A percentile compares a stretch with the other conserved stretches of the same genome.
These are phyloP conservation scores for Stephania cephalantha DNA, from an alignment of 164 flowering plant genomes.

Conservation along the genomic window DNA sequence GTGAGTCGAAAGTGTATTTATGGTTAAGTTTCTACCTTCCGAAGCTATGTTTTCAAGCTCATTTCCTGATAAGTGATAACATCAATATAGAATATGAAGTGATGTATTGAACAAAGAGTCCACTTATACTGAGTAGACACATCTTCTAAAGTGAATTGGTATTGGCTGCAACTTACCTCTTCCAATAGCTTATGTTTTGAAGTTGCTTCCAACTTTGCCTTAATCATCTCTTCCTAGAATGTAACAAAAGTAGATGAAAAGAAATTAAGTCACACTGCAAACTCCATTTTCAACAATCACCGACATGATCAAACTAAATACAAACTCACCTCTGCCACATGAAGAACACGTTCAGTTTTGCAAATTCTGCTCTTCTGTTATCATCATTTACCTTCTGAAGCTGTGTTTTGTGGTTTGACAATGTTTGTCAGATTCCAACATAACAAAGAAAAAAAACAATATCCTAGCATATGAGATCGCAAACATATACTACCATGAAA, in stretches of 20 bases:
- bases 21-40: background rate
- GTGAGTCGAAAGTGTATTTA: background rate
- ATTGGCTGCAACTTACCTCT: conserved; percentile 38
- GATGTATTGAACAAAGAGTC: background rate
- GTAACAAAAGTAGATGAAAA: background rate
- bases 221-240: conserved; percentile 70
- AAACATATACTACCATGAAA: no score
- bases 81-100: background rate
- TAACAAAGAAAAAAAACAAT: background rate
- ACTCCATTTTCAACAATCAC: background rate
- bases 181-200: conserved; percentile 51
- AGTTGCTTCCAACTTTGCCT: conserved; percentile 58
- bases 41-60: background rate
- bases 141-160: background rate
- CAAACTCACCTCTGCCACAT: conserved; percentile 62
- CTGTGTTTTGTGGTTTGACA: conserved; percentile 25
- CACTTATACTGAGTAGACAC: background rate
- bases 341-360: conserved; percentile 85
- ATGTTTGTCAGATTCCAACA: background rate
- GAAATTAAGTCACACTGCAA: background rate
- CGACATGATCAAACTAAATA: background rate
- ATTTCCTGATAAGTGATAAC: background rate
- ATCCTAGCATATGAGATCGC: no score
- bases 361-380: conserved; percentile 55
- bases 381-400: conserved; percentile 61